phyloP scores from a whole-genome alignment of 139 green algal genomes.

The Coelastrella sp. region DNA sequence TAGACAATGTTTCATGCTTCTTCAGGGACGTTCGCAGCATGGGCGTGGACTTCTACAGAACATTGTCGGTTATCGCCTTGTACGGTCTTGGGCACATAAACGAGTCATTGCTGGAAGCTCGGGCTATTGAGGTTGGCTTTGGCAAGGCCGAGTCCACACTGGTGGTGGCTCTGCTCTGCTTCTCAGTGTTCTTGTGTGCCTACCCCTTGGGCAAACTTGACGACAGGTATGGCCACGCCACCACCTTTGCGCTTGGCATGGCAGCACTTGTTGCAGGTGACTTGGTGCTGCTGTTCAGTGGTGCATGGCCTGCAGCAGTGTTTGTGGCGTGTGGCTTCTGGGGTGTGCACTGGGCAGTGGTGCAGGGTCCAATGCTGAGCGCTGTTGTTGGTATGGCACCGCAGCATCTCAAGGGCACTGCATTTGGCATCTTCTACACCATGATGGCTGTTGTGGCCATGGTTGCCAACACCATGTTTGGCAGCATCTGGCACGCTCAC shows the following conservation, averaged over 20 bases:
- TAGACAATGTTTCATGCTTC: conserved; percentile 34
- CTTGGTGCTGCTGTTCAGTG: conserved; percentile 60
- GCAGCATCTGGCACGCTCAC: conserved; percentile 59
- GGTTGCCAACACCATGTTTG: conserved; percentile 65
- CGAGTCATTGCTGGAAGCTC: conserved; percentile 60
- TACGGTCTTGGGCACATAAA: conserved; percentile 70
- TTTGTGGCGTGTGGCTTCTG: conserved; percentile 65
- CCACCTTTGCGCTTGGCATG: conserved; percentile 70
- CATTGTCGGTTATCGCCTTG: conserved; percentile 60
- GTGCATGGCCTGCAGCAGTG: conserved; percentile 56
- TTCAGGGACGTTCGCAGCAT: conserved; percentile 54
- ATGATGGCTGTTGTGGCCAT: conserved; percentile 68
- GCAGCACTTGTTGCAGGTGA: conserved; percentile 59
- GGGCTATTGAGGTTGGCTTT: conserved; percentile 71
- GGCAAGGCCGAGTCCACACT: conserved; percentile 75
- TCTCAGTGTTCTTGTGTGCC: conserved; percentile 61
- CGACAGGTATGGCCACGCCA: conserved; percentile 54
- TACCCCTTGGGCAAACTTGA: conserved; percentile 69
- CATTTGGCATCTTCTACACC: conserved; percentile 78
- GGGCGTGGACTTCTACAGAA: conserved; percentile 70
- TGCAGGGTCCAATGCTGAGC: conserved; percentile 66
- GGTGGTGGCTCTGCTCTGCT: conserved; percentile 61
- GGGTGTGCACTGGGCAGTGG: conserved; percentile 67
- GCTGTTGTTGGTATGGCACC: conserved; percentile 66
- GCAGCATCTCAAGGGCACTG: conserved; percentile 62